Evolutionary conservation across 768 basidiomycete species (phyloP), one percentile per base, ranked within the genome.

Genomic region (Trametes coccinea): DNA sequence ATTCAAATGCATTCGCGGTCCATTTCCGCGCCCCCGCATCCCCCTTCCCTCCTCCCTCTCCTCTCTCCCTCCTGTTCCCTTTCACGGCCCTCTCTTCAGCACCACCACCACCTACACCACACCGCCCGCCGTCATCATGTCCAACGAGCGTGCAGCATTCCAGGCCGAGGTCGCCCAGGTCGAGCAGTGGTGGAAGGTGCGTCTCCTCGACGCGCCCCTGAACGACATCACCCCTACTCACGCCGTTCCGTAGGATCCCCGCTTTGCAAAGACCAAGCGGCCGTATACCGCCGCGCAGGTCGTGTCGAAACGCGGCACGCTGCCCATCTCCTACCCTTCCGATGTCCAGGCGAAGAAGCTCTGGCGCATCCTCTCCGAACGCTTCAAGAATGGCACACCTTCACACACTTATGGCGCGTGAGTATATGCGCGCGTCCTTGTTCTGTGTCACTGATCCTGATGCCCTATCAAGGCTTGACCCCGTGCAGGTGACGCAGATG

Each of bases 401-500:
- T 95, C 92, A 22, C 93, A 95, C 73, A 99, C 97, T 63, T 99
- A 98, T 71, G 97, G 97, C 79, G 95, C 95, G 94, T 98, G 73
- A 84, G 95, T 44, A 31, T n/a, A 4, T 44, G 30, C 31, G 49
- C 11, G 40, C 14, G 16, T 2, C 37, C 6, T 14, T 30, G 9
- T 17, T 9, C 37, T 13, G 50, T 11, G 4, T 27, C 14, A 30
- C 5, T 22, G 10, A 13, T 29, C 17, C 16, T 17, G 10, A 17
- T 11, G 34, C 34, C 11, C 50, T 52, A 5, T 56, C n/a, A 67
- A 98, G 96, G 22, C 88, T 99, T 66, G 97, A 99, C 74, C 93
- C 95, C 0, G 94, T 99, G 5, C 97, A 99, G 76, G 84, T 98
- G 51, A 98, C 95, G 0, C 97, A 99, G 77, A 99, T 99, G 97